Evolutionary conservation across 768 basidiomycete genomes (phyloP).

Genomic region (Saitozyma podzolica): DNA sequence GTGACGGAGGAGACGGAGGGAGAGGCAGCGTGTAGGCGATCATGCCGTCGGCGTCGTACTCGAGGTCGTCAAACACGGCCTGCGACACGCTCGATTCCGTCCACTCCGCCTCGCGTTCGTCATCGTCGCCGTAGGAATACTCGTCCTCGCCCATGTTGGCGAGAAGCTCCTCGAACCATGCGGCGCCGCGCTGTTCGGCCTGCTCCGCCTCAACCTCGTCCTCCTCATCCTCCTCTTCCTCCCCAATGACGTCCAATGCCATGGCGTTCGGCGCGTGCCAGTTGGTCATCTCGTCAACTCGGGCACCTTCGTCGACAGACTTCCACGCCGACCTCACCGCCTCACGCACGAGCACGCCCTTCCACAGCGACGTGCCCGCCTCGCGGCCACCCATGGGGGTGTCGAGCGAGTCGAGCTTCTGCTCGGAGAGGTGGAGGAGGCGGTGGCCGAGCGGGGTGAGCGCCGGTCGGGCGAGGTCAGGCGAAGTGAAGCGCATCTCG

Average conservation of each 20-base stretch:
- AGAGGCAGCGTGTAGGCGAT: constrained; percentile 29
- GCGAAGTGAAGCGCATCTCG: constrained; percentile 39
- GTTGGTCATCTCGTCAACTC: constrained; percentile 25
- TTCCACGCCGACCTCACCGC: constrained; percentile 40
- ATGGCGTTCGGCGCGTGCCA: constrained; percentile 32
- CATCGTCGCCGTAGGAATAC: constrained; percentile 1
- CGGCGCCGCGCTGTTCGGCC: constrained; percentile 12
- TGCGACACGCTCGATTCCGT: constrained; percentile 26
- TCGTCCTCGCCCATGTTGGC: constrained; percentile 36
- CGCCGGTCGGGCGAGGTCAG: constrained; percentile 20
- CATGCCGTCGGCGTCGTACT: constrained; percentile 21
- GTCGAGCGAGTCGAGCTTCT: constrained; percentile 36
- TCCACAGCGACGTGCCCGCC: constrained; percentile 20
- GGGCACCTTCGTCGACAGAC: constrained; percentile 31
- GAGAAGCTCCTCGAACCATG: constrained; percentile 43
- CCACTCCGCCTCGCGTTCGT: constrained; percentile 29
- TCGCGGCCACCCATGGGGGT: constrained; percentile 19
- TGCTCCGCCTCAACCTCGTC: constrained; percentile 8
- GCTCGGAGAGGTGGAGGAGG: constrained; percentile 40
- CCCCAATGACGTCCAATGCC: constrained; percentile 41
- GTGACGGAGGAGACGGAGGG: constrained; percentile 9
- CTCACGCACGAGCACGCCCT: constrained; percentile 35
- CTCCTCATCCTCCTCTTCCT: constrained; percentile 32
- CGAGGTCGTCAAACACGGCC: constrained; percentile 18
- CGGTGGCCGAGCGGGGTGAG: constrained; percentile 41